A percentile compares a stretch with the other conserved stretches of the same genome.
Conservation (phyloP, 2,329 filamentous ascomycete genomes). For the Seiridium cupressi region DNA sequence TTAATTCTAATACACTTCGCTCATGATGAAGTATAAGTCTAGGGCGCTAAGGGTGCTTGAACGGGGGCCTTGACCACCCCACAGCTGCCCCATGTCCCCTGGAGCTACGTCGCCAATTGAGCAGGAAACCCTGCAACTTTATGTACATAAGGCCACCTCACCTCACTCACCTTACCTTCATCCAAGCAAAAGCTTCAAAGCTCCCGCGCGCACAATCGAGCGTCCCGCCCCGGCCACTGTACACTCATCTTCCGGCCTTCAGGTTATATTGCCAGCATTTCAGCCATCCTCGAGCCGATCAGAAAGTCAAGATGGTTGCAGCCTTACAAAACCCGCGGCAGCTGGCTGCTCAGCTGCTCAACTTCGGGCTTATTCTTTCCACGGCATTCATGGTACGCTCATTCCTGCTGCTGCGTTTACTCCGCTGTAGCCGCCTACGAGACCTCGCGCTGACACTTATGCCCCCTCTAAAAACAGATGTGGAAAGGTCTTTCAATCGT, state of each 20-base stretch:
- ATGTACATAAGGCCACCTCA: neutral
- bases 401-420: neutral
- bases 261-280: neutral
- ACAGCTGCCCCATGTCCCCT: too few species aligned
- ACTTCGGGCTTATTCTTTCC: slow-evolving; percentile 86
- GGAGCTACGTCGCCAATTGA: too few species aligned
- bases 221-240: neutral
- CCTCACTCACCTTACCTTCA: neutral
- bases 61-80: too few species aligned
- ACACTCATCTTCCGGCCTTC: neutral
- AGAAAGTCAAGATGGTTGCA: slow-evolving; percentile 58
- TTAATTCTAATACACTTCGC: too few species aligned
- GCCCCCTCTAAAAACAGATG: slow-evolving; percentile 44
- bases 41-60: too few species aligned
- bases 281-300: neutral
- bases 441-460: slow-evolving; percentile 13
- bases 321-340: slow-evolving; percentile 75
- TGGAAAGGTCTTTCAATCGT: slow-evolving; percentile 85
- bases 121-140: too few species aligned
- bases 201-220: neutral
- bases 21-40: too few species aligned
- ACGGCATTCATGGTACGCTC: slow-evolving; percentile 80
- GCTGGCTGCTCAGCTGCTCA: slow-evolving; percentile 77
- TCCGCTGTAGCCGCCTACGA: neutral
- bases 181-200: neutral